Percentiles rank a stretch among this genome's conserved stretches.
phyloP scores from a whole-genome alignment of 176 grass and related monocot species.

The Thinopyrum elongatum region DNA sequence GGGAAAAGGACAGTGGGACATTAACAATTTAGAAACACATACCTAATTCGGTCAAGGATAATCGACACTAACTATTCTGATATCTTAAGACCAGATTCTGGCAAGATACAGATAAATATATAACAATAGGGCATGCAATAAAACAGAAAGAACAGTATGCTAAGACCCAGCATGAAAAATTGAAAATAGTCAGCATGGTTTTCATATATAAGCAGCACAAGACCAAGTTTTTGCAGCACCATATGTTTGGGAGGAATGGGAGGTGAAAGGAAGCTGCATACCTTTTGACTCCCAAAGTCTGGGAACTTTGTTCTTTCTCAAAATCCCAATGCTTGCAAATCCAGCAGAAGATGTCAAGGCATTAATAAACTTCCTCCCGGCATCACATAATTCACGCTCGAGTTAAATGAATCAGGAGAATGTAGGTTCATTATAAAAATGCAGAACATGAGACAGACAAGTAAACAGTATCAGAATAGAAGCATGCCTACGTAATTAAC shows the following conservation, averaged over 20 bases:
- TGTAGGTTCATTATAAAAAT: neutral
- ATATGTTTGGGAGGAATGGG: neutral
- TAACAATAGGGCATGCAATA: neutral
- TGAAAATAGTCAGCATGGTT: neutral
- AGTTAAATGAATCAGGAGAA: neutral
- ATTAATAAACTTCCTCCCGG: conserved; percentile 5
- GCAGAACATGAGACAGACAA: neutral
- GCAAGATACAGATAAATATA: neutral
- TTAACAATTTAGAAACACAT: neutral
- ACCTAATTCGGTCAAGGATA: neutral
- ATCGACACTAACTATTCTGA: neutral
- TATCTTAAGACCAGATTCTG: neutral
- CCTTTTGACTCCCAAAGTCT: neutral
- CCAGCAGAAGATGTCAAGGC: neutral
- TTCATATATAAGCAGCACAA: conserved; percentile 1
- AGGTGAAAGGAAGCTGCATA: conserved; percentile 14
- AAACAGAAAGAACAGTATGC: neutral
- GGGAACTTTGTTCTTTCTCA: neutral
- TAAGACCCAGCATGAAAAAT: neutral
- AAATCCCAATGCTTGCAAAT: neutral
- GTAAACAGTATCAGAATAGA: conserved; percentile 8
- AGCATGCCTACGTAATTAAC: neutral
- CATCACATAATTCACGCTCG: neutral
- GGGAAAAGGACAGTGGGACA: neutral
- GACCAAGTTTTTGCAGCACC: neutral